phyloP scores from a whole-genome alignment of 176 grass and related monocot species.

The Urochloa ruziziensis region DNA sequence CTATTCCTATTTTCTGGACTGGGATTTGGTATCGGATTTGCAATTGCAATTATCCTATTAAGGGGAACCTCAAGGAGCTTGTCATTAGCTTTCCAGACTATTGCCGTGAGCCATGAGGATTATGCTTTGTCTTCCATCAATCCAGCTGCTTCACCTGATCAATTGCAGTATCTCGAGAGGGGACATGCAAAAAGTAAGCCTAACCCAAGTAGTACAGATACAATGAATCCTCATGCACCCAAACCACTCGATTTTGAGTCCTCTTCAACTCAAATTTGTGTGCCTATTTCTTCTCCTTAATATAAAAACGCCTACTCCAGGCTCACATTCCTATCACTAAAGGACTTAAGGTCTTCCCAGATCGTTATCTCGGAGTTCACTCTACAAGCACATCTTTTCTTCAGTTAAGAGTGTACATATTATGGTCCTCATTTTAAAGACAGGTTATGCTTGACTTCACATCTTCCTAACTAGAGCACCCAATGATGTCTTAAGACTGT shows the following conservation, averaged over 20 bases:
- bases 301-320: neutral
- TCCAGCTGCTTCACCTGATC: neutral
- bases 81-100: neutral
- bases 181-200: neutral
- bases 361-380: too few species aligned
- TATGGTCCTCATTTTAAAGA: too few species aligned
- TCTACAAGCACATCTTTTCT: too few species aligned
- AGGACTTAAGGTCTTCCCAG: too few species aligned
- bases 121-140: neutral
- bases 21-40: slow-evolving; percentile 13
- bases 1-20: slow-evolving; percentile 10
- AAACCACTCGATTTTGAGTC: neutral
- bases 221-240: neutral
- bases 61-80: neutral
- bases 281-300: neutral
- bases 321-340: too few species aligned
- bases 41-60: neutral
- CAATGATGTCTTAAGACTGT: too few species aligned
- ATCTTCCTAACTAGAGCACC: too few species aligned
- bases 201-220: too few species aligned
- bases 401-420: too few species aligned
- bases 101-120: neutral
- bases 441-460: too few species aligned
- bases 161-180: neutral
- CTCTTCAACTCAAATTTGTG: neutral